Percentiles rank a stretch among this genome's conserved stretches.
phyloP scores from a whole-genome alignment of 257 asterid genomes.

The Solanum dulcamara region DNA sequence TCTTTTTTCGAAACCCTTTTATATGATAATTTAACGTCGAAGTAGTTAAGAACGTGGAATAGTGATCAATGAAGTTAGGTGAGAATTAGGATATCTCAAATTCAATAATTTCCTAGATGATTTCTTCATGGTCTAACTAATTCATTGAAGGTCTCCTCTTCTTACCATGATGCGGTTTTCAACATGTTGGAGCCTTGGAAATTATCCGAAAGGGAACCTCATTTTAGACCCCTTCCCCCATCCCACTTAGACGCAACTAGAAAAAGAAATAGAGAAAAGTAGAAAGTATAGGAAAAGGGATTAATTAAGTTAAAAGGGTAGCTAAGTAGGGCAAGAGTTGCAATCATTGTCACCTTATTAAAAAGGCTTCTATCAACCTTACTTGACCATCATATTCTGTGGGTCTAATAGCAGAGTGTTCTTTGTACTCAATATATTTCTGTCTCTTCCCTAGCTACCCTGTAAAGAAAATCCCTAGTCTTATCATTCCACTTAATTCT shows the following conservation, averaged over 20 bases:
- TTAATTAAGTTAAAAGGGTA: not conserved
- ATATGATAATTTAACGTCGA: not conserved
- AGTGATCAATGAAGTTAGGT: not conserved
- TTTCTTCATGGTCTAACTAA: too few species aligned
- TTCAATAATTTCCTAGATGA: too few species aligned
- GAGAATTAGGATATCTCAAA: not conserved
- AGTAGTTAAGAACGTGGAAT: not conserved
- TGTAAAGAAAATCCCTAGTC: not conserved
- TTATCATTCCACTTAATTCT: not conserved
- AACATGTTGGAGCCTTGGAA: not conserved
- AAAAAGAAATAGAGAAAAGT: not conserved
- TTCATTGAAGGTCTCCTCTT: too few species aligned
- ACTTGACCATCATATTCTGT: not conserved
- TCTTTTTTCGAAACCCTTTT: too few species aligned
- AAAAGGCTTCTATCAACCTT: not conserved
- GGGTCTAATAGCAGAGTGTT: not conserved
- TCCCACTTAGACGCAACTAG: not conserved
- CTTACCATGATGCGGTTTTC: too few species aligned
- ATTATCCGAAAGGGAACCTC: not conserved
- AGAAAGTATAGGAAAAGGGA: not conserved
- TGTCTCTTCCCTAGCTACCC: not conserved
- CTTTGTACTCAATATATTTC: not conserved
- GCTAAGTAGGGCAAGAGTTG: not conserved
- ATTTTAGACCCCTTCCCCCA: not conserved
- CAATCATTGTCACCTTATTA: not conserved